Conservation (phyloP, 148 eudicot species). For the Amaranthus hypochondriacus region DNA sequence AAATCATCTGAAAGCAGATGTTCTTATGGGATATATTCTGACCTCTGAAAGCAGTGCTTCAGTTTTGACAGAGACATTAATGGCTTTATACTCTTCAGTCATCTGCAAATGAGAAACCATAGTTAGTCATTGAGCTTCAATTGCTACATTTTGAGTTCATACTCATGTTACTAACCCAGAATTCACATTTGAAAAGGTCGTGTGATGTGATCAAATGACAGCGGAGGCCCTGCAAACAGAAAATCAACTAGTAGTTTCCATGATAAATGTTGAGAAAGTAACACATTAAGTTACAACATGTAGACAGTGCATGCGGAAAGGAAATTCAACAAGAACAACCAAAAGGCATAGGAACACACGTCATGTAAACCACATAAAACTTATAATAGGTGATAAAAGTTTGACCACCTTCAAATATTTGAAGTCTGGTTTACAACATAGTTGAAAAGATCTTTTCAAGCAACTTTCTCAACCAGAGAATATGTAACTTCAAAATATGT, state of each 20-base stretch:
- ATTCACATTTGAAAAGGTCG: slow-evolving; percentile 86
- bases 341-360: neutral
- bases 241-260: slow-evolving; percentile 7
- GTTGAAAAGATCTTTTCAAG: neutral
- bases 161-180: slow-evolving; percentile 64
- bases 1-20: too few relatives aligned
- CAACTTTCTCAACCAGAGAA: neutral
- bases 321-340: neutral
- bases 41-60: slow-evolving; percentile 73
- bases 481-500: neutral
- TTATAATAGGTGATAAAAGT: neutral
- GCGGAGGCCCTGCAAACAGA: slow-evolving; percentile 63
- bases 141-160: slow-evolving; percentile 5
- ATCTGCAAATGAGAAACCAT: slow-evolving; percentile 33
- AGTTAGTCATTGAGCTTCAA: slow-evolving; percentile 5
- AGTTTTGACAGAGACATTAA: slow-evolving; percentile 65
- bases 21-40: neutral
- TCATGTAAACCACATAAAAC: neutral
- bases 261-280: neutral
- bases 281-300: neutral
- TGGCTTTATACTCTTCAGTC: slow-evolving; percentile 70
- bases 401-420: neutral
- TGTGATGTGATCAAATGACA: slow-evolving; percentile 69
- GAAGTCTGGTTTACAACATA: neutral
- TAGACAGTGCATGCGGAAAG: neutral